phyloP scores from a whole-genome alignment of 768 basidiomycete species.

The Dentipellis sp. region DNA sequence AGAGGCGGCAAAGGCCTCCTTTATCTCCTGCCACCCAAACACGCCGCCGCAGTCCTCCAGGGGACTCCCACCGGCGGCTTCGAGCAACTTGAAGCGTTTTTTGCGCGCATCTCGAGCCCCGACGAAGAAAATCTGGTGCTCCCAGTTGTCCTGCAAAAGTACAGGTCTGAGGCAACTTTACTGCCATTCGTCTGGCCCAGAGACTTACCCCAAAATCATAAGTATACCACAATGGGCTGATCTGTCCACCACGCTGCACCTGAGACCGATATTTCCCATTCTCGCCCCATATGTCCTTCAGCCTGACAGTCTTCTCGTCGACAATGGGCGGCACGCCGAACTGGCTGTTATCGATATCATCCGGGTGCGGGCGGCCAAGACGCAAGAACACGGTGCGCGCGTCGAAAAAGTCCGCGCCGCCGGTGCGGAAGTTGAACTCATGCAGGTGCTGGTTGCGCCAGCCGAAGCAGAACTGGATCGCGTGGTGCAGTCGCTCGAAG shows the following conservation, averaged over 20 bases:
- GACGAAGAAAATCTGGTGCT: not conserved
- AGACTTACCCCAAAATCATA: not conserved
- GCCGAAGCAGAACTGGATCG: not conserved
- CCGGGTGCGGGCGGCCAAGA: too few relatives aligned
- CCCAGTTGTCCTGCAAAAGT: not conserved
- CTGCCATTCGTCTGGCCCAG: too few relatives aligned
- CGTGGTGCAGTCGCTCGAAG: not conserved
- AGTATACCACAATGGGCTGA: not conserved
- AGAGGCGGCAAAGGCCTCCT: not conserved
- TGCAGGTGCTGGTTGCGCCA: not conserved
- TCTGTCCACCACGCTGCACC: not conserved
- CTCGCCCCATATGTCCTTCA: not conserved
- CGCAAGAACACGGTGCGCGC: too few relatives aligned
- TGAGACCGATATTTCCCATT: not conserved
- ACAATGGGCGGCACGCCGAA: too few relatives aligned
- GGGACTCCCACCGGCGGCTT: not conserved
- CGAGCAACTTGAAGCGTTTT: not conserved
- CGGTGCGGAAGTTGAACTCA: not conserved
- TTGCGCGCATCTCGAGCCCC: not conserved
- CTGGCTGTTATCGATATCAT: too few relatives aligned
- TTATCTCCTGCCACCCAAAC: not conserved
- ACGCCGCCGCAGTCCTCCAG: not conserved
- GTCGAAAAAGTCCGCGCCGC: not conserved
- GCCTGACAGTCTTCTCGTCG: not conserved
- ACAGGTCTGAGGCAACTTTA: too few relatives aligned